Percentiles rank a stretch among this genome's conserved stretches.
phyloP scores from a whole-genome alignment of 208 protist species.

The Lotmaria passim region DNA sequence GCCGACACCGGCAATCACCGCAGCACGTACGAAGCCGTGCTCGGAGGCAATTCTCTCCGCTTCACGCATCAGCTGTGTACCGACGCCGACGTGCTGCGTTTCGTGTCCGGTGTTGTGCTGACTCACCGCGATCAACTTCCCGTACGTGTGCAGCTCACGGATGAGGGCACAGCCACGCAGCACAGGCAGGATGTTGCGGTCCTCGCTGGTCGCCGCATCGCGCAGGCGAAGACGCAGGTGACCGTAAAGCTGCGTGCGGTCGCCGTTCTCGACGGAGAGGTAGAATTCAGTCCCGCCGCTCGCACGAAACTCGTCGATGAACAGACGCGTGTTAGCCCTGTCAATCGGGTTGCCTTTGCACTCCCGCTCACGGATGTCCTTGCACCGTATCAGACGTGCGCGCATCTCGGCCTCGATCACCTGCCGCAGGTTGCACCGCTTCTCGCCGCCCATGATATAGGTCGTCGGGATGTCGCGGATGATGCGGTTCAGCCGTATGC shows the following conservation, averaged over 20 bases:
- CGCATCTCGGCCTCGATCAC: slow-evolving; percentile 96
- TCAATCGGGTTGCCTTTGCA: slow-evolving; percentile 84
- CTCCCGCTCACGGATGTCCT: slow-evolving; percentile 96
- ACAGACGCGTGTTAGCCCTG: slow-evolving; percentile 63
- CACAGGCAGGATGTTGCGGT: slow-evolving; percentile 83
- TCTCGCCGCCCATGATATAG: slow-evolving; percentile 97
- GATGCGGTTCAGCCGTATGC: slow-evolving; percentile 98
- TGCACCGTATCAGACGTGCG: slow-evolving; percentile 88
- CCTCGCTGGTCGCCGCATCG: slow-evolving; percentile 57
- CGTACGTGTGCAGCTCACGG: slow-evolving; percentile 98
- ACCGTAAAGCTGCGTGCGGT: slow-evolving; percentile 87
- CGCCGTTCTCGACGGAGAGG: slow-evolving; percentile 82
- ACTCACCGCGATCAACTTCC: slow-evolving; percentile 76
- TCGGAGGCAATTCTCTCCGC: slow-evolving; percentile 96
- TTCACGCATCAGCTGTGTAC: slow-evolving; percentile 97
- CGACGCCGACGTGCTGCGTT: slow-evolving; percentile 98
- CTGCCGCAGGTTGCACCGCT: slow-evolving; percentile 98
- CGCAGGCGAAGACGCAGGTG: slow-evolving; percentile 87
- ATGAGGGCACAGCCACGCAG: slow-evolving; percentile 94
- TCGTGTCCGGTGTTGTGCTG: slow-evolving; percentile 85
- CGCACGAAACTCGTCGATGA: slow-evolving; percentile 77
- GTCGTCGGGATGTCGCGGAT: slow-evolving; percentile 99
- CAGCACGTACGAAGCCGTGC: slow-evolving; percentile 89
- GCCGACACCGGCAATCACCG: slow-evolving; percentile 98
- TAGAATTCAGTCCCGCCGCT: slow-evolving; percentile 87